These are phyloP conservation scores for Phytophthora sansomeana DNA, from an alignment of 352 stramenopile species.

Conservation along the genomic window DNA sequence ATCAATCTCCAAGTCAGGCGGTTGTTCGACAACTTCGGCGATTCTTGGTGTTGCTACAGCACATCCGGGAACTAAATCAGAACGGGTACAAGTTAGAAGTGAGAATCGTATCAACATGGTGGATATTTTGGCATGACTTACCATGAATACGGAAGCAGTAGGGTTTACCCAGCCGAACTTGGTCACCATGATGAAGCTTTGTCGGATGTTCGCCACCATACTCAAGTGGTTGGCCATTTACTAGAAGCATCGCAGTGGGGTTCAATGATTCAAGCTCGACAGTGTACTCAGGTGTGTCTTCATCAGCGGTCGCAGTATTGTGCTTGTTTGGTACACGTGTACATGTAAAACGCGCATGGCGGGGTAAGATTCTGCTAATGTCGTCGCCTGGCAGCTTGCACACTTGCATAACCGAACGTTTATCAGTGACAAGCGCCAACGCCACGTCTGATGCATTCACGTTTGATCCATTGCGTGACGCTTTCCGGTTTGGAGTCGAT, in stretches of 20 bases:
- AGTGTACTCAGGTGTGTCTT: conserved; percentile 26
- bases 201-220: conserved; percentile 11
- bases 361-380: conserved; percentile 31
- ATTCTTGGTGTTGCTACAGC: conserved; percentile 27
- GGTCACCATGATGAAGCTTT: conserved; percentile 57
- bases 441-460: conserved; percentile 15
- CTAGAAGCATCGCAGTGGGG: conserved; percentile 38
- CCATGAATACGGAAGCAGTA: conserved; percentile 60
- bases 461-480: conserved; percentile 10
- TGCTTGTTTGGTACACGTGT: conserved; percentile 16
- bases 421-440: conserved; percentile 27
- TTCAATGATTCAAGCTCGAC: conserved; percentile 51
- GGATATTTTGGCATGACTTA: conserved; percentile 21
- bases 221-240: conserved; percentile 48
- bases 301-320: neutral
- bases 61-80: conserved; percentile 31
- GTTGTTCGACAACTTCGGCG: conserved; percentile 36
- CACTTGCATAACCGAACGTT: conserved; percentile 40
- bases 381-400: conserved; percentile 36
- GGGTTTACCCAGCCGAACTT: conserved; percentile 48
- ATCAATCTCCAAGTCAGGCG: conserved; percentile 29
- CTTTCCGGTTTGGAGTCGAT: conserved; percentile 20
- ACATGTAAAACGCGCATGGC: conserved; percentile 45
- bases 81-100: neutral
- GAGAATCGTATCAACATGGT: neutral